These are phyloP conservation scores for Colletotrichum lentis DNA, from an alignment of 2,329 filamentous ascomycete species.

Conservation along the genomic window DNA sequence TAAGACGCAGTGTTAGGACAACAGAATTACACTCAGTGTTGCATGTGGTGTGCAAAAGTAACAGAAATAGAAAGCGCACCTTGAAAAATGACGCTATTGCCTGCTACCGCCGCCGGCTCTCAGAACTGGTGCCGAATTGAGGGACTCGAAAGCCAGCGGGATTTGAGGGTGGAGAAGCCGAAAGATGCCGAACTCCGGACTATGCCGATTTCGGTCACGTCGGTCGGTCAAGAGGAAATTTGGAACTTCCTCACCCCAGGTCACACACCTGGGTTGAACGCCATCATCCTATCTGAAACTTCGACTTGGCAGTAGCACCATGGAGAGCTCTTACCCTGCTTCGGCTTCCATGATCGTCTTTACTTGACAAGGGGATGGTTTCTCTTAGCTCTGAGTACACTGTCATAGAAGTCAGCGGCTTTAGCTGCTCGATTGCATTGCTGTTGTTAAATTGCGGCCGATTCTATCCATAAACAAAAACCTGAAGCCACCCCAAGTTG, in stretches of 20 bases:
- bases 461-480: background rate
- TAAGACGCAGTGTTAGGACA: background rate
- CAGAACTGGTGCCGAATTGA: constrained; percentile 31
- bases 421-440: background rate
- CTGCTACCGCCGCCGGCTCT: constrained; percentile 30
- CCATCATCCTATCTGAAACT: background rate
- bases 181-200: constrained; percentile 18
- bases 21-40: background rate
- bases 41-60: background rate
- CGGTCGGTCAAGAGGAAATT: background rate
- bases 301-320: too few species aligned
- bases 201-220: constrained; percentile 10
- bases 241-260: background rate
- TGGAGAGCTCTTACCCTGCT: too few species aligned
- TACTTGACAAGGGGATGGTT: too few species aligned
- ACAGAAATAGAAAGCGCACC: constrained; percentile 23
- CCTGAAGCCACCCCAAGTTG: too few species aligned
- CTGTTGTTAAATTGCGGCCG: too few species aligned
- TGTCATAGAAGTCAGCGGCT: background rate
- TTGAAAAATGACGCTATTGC: constrained; percentile 36
- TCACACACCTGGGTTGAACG: background rate
- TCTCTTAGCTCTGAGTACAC: background rate
- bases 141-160: background rate
- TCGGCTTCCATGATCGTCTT: background rate
- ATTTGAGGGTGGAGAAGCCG: background rate